Evolutionary conservation across 768 basidiomycete genomes (phyloP), one percentile per base, ranked within the genome.

Genomic region (Roridomyces roridus): DNA sequence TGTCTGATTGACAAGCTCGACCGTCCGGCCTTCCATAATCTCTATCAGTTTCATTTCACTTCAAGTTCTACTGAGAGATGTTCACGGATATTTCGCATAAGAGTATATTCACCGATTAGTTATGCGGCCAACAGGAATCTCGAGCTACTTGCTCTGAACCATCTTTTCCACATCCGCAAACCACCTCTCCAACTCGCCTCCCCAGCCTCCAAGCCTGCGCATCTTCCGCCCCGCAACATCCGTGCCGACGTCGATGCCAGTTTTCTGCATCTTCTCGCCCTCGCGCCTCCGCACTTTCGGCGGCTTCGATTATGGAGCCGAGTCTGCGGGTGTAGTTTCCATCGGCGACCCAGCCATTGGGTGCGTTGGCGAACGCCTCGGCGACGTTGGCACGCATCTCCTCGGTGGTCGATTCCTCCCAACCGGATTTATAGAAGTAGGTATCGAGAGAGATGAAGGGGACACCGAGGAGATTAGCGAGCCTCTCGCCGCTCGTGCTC

Each of bases 311-410:
- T 1, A 82, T 53, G 3, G 54, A 59, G 1, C 72, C 77, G 11
- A 74, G 57, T 34, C 37, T 65, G 1, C 9, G 50, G 0, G 15
- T 29, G 61, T 79, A 85, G 46, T 77, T 68, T 4, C 85, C 85
- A 31, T 87, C 85, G 3, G 81, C 67, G 7, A 86, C 73, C 85
- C 85, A 86, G 3, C 82, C 82, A n/a, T 67, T 62, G 12, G 68
- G 67, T 25, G 46, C 54, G 24, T 69, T 49, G 11, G 65, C 68
- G 17, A 82, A 57, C 9, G 64, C 65, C 3, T 54, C 56, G 2
- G 64, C 62, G 18, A 76, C 67, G 5, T 67, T 74, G 25, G 40
- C 37, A 15, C 59, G 62, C 47, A 64, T 31, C 25, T 72, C 72
- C 0, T 71, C 67, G 2, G 9, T 26, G 1, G 69, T 55, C 1